Evolutionary conservation across 805 yeast species (phyloP).

Genomic region (Barnettozyma salicaria): DNA sequence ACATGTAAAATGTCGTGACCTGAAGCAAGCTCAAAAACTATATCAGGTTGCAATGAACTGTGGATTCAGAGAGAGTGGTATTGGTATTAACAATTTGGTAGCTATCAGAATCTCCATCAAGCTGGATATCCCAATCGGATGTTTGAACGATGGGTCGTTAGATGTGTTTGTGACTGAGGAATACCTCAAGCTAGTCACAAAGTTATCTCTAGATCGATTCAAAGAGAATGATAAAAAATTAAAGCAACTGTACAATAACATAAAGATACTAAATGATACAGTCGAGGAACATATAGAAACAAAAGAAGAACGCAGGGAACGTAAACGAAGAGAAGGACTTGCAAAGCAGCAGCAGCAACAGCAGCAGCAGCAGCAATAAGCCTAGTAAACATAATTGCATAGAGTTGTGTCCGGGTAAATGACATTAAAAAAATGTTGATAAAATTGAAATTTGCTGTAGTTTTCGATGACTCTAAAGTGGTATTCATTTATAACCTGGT

Average conservation of each 20-base stretch:
- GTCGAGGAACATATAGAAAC: slow-evolving; percentile 33
- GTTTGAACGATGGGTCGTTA: slow-evolving; percentile 27
- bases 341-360: slow-evolving; percentile 22
- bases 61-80: slow-evolving; percentile 85
- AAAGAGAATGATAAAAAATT: slow-evolving; percentile 57
- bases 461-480: neutral
- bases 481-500: neutral
- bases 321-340: slow-evolving; percentile 46
- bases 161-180: slow-evolving; percentile 41
- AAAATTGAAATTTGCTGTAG: neutral
- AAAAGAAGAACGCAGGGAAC: slow-evolving; percentile 49
- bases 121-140: slow-evolving; percentile 75
- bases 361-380: slow-evolving; percentile 1
- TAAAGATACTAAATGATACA: slow-evolving; percentile 29
- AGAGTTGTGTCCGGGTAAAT: neutral
- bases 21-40: slow-evolving; percentile 49
- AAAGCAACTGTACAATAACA: slow-evolving; percentile 38
- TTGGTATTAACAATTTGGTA: slow-evolving; percentile 71
- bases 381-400: no score
- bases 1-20: slow-evolving; percentile 73
- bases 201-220: slow-evolving; percentile 56
- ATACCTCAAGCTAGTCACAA: slow-evolving; percentile 48
- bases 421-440: no score
- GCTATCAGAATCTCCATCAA: slow-evolving; percentile 72
- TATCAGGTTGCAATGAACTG: slow-evolving; percentile 73